Evolutionary conservation across 2,329 filamentous ascomycete species (phyloP).

Genomic region (Fusarium beomiforme): DNA sequence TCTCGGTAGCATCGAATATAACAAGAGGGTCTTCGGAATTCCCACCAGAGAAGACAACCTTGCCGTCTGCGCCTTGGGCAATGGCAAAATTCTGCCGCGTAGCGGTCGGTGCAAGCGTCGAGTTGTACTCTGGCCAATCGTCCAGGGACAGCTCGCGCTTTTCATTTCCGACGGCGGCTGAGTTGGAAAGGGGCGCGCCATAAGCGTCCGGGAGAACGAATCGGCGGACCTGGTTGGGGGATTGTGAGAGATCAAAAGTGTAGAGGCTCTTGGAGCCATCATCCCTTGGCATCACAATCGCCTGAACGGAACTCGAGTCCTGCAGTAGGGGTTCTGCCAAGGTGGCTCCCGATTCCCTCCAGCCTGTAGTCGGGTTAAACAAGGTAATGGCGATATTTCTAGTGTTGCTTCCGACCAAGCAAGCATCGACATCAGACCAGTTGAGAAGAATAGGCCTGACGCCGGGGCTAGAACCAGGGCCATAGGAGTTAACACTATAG

Average conservation of each 20-base stretch:
- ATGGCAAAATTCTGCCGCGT: constrained; percentile 73
- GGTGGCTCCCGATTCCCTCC: constrained; percentile 69
- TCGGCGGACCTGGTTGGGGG: constrained; percentile 79
- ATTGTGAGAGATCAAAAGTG: constrained; percentile 77
- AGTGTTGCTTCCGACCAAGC: constrained; percentile 76
- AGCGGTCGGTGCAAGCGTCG: constrained; percentile 70
- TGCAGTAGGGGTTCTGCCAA: constrained; percentile 67
- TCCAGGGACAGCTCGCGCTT: constrained; percentile 62
- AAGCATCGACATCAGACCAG: constrained; percentile 76
- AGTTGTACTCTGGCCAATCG: constrained; percentile 83
- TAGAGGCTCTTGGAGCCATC: constrained; percentile 83
- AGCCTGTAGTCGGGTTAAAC: constrained; percentile 71
- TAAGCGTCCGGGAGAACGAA: constrained; percentile 71
- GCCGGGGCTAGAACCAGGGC: constrained; percentile 56
- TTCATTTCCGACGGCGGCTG: constrained; percentile 52
- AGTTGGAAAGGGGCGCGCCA: constrained; percentile 61
- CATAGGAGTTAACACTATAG: neutral
- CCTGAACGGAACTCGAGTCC: constrained; percentile 58
- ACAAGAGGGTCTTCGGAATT: constrained; percentile 71
- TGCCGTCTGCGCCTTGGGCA: constrained; percentile 71
- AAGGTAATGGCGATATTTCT: constrained; percentile 73
- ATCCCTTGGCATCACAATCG: constrained; percentile 71
- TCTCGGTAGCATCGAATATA: constrained; percentile 80
- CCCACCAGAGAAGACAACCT: constrained; percentile 83
- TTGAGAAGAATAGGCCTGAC: constrained; percentile 76